Evolutionary conservation across 257 asterid genomes (phyloP).

Genomic region (Schizonepeta tenuifolia): DNA sequence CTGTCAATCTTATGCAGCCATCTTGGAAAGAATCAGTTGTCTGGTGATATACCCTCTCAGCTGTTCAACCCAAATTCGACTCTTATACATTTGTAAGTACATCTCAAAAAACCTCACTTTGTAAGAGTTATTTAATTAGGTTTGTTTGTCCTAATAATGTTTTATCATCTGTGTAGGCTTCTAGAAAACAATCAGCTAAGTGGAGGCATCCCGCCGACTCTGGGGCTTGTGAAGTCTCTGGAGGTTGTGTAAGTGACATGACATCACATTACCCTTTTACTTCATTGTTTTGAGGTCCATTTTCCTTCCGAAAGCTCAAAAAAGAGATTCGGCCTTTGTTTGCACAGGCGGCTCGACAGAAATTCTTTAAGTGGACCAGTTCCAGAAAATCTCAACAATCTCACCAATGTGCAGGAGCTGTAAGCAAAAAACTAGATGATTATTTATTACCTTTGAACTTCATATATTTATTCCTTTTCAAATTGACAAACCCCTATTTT

Average conservation of each 20-base stretch:
- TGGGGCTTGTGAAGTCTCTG: constrained; percentile 59
- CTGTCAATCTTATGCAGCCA: constrained; percentile 58
- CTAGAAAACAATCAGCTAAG: constrained; percentile 66
- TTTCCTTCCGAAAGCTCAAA: constrained; percentile 4
- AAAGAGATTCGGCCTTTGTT: constrained; percentile 8
- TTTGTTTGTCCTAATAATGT: not conserved
- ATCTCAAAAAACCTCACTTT: not conserved
- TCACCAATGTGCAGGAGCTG: constrained; percentile 68
- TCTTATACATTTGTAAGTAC: constrained; percentile 79
- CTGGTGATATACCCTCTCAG: constrained; percentile 69
- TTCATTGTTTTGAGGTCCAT: not conserved
- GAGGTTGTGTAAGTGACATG: constrained; percentile 82
- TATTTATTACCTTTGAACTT: not conserved
- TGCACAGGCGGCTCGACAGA: constrained; percentile 74
- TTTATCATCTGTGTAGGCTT: constrained; percentile 53
- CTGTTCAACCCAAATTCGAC: constrained; percentile 61
- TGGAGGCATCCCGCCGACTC: constrained; percentile 70
- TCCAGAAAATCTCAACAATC: constrained; percentile 66
- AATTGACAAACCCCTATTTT: not conserved
- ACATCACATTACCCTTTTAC: constrained; percentile 18
- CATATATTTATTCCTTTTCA: not conserved
- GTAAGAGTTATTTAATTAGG: not conserved
- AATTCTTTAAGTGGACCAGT: constrained; percentile 64
- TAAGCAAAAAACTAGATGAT: constrained; percentile 43
- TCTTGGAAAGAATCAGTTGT: constrained; percentile 73